phyloP scores from a whole-genome alignment of 352 stramenopile species.

The Phytophthora chlamydospora region DNA sequence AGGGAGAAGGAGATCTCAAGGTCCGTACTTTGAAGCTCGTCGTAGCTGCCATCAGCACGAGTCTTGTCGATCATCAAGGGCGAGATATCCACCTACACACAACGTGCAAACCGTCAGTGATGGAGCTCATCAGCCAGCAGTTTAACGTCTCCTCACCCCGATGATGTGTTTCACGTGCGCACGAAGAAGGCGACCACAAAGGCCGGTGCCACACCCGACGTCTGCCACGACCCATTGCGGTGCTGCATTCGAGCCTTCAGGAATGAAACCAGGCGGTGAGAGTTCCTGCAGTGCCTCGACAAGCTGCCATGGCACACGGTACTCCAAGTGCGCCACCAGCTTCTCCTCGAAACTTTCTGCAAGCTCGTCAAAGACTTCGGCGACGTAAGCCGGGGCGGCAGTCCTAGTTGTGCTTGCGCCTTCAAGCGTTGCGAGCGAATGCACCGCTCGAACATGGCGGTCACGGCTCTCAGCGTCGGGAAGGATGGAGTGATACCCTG shows the following conservation, averaged over 20 bases:
- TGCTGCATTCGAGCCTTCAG: conserved; percentile 8
- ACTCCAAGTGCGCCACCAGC: conserved; percentile 78
- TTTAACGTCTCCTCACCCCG: conserved; percentile 45
- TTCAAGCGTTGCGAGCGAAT: conserved; percentile 71
- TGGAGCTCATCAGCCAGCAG: neutral
- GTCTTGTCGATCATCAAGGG: conserved; percentile 85
- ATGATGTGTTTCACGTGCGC: conserved; percentile 60
- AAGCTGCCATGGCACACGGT: conserved; percentile 82
- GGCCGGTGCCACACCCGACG: conserved; percentile 77
- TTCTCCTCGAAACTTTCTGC: conserved; percentile 85
- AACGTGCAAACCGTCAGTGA: conserved; percentile 4
- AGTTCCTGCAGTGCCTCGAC: conserved; percentile 62
- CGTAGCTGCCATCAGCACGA: conserved; percentile 61
- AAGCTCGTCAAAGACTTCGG: conserved; percentile 80
- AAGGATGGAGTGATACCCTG: conserved; percentile 59
- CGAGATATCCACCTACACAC: conserved; percentile 74
- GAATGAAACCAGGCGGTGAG: conserved; percentile 35
- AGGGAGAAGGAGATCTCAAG: neutral
- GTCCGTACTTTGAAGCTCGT: conserved; percentile 72
- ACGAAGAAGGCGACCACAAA: conserved; percentile 72
- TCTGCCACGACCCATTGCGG: conserved; percentile 55
- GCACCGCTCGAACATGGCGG: conserved; percentile 59
- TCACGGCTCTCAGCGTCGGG: conserved; percentile 17
- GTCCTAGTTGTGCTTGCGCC: conserved; percentile 53
- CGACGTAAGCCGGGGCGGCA: conserved; percentile 69